Evolutionary conservation across 352 stramenopile genomes (phyloP).

Genomic region (Phytopythium kandeliae): DNA sequence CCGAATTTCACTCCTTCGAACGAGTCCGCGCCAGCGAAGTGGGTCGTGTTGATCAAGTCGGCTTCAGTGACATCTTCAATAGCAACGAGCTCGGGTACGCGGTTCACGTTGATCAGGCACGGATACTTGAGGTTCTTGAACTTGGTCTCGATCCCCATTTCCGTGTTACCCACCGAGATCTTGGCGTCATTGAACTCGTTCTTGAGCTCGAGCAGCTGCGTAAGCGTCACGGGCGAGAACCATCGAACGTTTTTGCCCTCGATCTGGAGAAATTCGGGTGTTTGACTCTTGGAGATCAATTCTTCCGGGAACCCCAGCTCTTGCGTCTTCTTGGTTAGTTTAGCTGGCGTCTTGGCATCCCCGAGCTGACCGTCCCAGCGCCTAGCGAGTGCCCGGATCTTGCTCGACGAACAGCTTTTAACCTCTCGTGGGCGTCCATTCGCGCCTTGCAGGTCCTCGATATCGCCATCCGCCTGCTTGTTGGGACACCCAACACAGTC

Average conservation of each 20-base stretch:
- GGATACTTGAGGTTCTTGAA: constrained; percentile 88
- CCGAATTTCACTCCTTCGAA: constrained; percentile 76
- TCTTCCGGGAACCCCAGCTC: constrained; percentile 44
- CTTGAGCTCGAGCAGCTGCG: constrained; percentile 88
- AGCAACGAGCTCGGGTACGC: constrained; percentile 53
- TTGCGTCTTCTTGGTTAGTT: constrained; percentile 12
- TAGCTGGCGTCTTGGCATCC: constrained; percentile 14
- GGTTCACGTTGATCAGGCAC: constrained; percentile 64
- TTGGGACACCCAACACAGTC: constrained; percentile 66
- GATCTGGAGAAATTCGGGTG: constrained; percentile 62
- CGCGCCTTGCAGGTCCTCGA: constrained; percentile 40
- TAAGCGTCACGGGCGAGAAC: constrained; percentile 90
- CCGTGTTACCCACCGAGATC: constrained; percentile 95
- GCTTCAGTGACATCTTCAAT: constrained; percentile 26
- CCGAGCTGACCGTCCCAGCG: constrained; percentile 16
- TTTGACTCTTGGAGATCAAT: constrained; percentile 45
- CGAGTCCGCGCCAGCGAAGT: constrained; percentile 24
- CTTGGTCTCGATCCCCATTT: constrained; percentile 96
- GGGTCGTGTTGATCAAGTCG: constrained; percentile 50
- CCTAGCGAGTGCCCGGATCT: constrained; percentile 52
- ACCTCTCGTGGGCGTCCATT: constrained; percentile 25
- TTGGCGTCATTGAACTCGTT: constrained; percentile 76
- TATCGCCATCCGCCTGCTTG: constrained; percentile 36
- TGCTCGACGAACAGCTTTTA: constrained; percentile 61
- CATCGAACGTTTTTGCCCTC: constrained; percentile 79